Percentiles rank a stretch among this genome's conserved stretches.
phyloP scores from a whole-genome alignment of 2,329 filamentous ascomycete species.

The Gyromitra esculenta region DNA sequence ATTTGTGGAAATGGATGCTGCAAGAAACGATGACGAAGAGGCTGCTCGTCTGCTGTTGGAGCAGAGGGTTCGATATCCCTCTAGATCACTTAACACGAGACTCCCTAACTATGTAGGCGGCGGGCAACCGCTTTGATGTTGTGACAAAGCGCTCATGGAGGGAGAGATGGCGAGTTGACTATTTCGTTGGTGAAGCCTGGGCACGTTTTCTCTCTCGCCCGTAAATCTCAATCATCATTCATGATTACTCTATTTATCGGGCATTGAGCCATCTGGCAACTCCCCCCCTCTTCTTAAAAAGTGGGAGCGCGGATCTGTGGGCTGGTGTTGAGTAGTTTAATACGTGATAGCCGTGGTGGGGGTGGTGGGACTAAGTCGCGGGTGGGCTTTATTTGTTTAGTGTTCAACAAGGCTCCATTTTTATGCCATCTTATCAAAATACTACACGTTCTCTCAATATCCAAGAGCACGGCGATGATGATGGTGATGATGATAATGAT shows the following conservation, averaged over 20 bases:
- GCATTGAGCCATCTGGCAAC: not conserved
- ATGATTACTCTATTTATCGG: not conserved
- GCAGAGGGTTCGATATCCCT: not conserved
- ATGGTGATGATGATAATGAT: not conserved
- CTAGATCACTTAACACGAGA: not conserved
- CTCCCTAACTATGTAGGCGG: not conserved
- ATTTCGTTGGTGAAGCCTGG: not conserved
- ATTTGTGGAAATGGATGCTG: slow-evolving; percentile 12
- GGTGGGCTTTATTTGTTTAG: not conserved
- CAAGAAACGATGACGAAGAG: slow-evolving; percentile 16
- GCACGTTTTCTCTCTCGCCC: not conserved
- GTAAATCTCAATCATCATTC: not conserved
- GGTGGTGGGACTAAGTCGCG: not conserved
- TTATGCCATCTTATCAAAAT: slow-evolving; percentile 5
- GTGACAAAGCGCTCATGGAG: slow-evolving; percentile 13
- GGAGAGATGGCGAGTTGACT: not conserved
- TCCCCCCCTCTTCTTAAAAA: not conserved
- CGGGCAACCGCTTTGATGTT: not conserved
- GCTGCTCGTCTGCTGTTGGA: slow-evolving; percentile 6
- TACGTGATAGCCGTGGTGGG: not conserved
- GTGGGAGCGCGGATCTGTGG: not conserved
- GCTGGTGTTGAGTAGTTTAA: not conserved
- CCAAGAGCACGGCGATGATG: not conserved
- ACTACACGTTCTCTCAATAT: not conserved
- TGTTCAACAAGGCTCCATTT: not conserved